phyloP scores from a whole-genome alignment of 2,329 filamentous ascomycete genomes.

The Capronia americana region DNA sequence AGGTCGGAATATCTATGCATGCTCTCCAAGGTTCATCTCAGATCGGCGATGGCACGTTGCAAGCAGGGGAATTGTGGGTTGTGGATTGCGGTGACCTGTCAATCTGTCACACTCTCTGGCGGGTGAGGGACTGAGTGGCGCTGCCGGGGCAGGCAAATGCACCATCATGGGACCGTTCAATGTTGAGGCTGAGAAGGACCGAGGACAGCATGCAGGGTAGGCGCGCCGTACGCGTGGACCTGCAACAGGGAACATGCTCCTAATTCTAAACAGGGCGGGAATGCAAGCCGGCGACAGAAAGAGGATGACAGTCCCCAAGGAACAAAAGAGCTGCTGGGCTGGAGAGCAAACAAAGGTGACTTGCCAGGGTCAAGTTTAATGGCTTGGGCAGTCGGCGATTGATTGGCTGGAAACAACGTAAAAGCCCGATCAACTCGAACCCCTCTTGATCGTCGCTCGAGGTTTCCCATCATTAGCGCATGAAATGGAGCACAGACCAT shows the following conservation, averaged over 20 bases:
- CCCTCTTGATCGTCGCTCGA: slow-evolving; percentile 3
- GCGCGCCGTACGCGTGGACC: neutral
- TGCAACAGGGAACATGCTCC: slow-evolving; percentile 8
- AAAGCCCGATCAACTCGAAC: slow-evolving; percentile 1
- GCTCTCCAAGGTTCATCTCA: neutral
- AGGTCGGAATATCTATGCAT: neutral
- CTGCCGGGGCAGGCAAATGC: neutral
- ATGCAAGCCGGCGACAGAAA: slow-evolving; percentile 2
- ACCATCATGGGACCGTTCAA: neutral
- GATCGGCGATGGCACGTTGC: slow-evolving; percentile 19
- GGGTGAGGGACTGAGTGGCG: neutral
- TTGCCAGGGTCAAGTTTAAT: neutral
- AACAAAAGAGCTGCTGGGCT: slow-evolving; percentile 5
- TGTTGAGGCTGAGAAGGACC: neutral
- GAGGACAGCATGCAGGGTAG: neutral
- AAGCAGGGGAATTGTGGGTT: slow-evolving; percentile 1
- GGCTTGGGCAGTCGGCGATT: neutral
- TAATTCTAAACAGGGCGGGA: slow-evolving; percentile 14
- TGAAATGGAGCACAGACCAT: neutral
- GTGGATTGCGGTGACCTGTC: slow-evolving; percentile 8
- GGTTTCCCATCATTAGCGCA: neutral
- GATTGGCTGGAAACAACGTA: slow-evolving; percentile 13
- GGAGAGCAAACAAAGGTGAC: neutral
- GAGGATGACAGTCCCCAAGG: neutral
- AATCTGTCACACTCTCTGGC: neutral